These are phyloP conservation scores for Simplicillium sp. DNA, from an alignment of 2,329 filamentous ascomycete genomes.

Conservation along the genomic window DNA sequence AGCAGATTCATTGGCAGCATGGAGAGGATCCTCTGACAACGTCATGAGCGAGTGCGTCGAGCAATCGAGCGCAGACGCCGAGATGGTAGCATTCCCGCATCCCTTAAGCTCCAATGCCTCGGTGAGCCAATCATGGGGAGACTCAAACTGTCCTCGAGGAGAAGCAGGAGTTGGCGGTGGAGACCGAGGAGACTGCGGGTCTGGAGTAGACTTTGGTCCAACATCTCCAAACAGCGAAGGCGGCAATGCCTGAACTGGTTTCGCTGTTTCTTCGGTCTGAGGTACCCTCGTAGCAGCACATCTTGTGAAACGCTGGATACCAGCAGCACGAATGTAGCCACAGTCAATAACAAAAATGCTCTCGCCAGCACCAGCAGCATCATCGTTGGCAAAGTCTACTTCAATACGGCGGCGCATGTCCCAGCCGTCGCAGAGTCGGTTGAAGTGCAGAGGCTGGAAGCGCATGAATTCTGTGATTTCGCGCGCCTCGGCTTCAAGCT, in stretches of 20 bases:
- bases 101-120: conserved; percentile 40
- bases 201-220: conserved; percentile 4
- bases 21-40: conserved; percentile 66
- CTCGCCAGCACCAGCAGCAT: conserved; percentile 69
- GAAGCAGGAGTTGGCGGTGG: conserved; percentile 14
- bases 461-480: conserved; percentile 72
- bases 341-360: conserved; percentile 64
- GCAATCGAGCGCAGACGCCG: conserved; percentile 60
- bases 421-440: conserved; percentile 72
- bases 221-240: conserved; percentile 4
- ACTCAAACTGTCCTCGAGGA: conserved; percentile 5
- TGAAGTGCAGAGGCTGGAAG: conserved; percentile 69
- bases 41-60: conserved; percentile 66
- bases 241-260: background rate
- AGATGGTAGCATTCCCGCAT: conserved; percentile 52
- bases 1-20: conserved; percentile 33
- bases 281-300: conserved; percentile 8
- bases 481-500: conserved; percentile 65
- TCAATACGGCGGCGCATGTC: conserved; percentile 81
- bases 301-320: conserved; percentile 35
- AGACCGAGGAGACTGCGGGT: conserved; percentile 12
- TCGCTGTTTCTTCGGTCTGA: background rate
- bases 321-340: conserved; percentile 44
- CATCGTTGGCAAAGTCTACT: conserved; percentile 81
- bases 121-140: conserved; percentile 20